Evolutionary conservation across 768 basidiomycete genomes (phyloP).

Genomic region (Mycena leptocephala): DNA sequence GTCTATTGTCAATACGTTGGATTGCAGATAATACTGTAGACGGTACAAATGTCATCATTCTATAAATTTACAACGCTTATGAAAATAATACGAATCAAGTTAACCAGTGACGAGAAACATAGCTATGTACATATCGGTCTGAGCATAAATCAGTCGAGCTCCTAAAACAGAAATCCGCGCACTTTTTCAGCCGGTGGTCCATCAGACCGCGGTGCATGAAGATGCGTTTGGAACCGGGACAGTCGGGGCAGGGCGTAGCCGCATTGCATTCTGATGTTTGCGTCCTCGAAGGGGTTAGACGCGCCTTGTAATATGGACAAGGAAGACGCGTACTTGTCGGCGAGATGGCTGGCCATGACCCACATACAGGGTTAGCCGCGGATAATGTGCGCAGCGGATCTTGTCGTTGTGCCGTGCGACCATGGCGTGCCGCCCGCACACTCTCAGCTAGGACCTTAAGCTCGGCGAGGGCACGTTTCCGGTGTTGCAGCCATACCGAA

Average conservation of each 20-base stretch:
- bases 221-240: background rate
- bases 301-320: background rate
- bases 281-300: background rate
- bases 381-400: constrained; percentile 5
- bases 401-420: background rate
- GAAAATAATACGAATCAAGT: no score
- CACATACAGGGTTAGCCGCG: background rate
- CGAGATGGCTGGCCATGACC: background rate
- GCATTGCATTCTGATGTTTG: background rate
- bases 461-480: background rate
- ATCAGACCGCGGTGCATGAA: background rate
- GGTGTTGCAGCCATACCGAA: constrained; percentile 15
- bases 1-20: no score
- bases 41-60: no score
- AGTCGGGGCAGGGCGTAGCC: background rate
- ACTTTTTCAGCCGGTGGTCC: constrained; percentile 8
- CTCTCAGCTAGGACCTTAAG: background rate
- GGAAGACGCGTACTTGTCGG: background rate
- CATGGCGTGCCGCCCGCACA: background rate
- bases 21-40: no score
- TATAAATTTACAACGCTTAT: no score
- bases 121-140: no score
- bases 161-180: no score
- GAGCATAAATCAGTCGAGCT: no score
- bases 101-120: no score